phyloP scores from a whole-genome alignment of 371 early-diverging fungal species.

The Sporodiniella umbellata region DNA sequence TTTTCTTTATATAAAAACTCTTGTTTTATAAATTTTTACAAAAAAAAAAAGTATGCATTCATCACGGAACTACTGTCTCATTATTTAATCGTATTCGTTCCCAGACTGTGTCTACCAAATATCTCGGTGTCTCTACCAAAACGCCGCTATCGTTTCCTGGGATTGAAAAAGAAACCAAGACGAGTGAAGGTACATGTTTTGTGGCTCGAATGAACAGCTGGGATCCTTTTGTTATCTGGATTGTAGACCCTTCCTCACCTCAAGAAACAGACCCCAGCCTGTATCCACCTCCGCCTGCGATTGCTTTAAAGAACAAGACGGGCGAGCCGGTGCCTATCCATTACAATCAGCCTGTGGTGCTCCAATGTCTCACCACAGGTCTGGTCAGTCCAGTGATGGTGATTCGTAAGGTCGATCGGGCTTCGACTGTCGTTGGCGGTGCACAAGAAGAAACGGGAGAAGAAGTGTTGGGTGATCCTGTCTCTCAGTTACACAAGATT shows the following conservation, averaged over 20 bases:
- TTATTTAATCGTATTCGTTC: slow-evolving; percentile 67
- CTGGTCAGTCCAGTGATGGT: slow-evolving; percentile 76
- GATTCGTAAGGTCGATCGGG: slow-evolving; percentile 76
- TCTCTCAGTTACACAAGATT: slow-evolving; percentile 89
- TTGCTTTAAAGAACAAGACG: slow-evolving; percentile 50
- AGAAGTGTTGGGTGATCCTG: slow-evolving; percentile 59
- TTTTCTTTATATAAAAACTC: not conserved
- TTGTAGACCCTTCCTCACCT: slow-evolving; percentile 60
- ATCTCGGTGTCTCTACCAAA: slow-evolving; percentile 58
- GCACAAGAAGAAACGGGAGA: slow-evolving; percentile 47
- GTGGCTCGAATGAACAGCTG: slow-evolving; percentile 69
- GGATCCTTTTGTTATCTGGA: slow-evolving; percentile 82
- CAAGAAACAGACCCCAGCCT: slow-evolving; percentile 31
- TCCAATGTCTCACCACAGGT: slow-evolving; percentile 74
- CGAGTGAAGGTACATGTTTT: slow-evolving; percentile 54
- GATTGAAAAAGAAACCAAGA: slow-evolving; percentile 12
- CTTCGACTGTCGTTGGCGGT: slow-evolving; percentile 69
- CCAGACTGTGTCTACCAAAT: slow-evolving; percentile 80
- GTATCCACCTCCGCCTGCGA: slow-evolving; percentile 64
- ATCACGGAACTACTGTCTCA: slow-evolving; percentile 69
- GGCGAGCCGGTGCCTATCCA: slow-evolving; percentile 64
- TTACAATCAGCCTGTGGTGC: slow-evolving; percentile 73
- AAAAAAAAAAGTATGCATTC: slow-evolving; percentile 49
- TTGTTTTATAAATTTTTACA: no score
- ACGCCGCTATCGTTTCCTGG: slow-evolving; percentile 30